A percentile compares a stretch with the other conserved stretches of the same genome.
Conservation (phyloP, 257 asterid genomes). For the Forsythia suspensa region DNA sequence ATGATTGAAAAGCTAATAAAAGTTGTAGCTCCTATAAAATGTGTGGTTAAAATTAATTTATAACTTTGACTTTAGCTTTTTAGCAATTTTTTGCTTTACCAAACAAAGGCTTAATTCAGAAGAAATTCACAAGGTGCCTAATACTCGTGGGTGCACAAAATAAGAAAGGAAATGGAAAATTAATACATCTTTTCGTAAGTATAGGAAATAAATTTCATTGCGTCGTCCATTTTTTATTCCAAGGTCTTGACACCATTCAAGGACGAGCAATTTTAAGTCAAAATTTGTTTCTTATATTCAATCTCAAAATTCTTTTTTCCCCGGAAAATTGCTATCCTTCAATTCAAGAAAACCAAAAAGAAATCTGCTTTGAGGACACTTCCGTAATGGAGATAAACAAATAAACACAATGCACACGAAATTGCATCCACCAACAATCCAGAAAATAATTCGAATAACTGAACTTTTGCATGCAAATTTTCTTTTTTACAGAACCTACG, state of each 20-base stretch:
- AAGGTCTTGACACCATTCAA: constrained; percentile 18
- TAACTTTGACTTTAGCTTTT: too few species aligned
- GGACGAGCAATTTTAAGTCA: background rate
- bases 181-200: background rate
- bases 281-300: background rate
- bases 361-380: background rate
- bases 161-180: background rate
- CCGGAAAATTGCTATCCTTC: background rate
- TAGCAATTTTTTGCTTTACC: too few species aligned
- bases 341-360: too few species aligned
- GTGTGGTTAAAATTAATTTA: too few species aligned
- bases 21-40: too few species aligned
- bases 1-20: too few species aligned
- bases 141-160: background rate
- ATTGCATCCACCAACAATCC: background rate
- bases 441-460: background rate
- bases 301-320: background rate
- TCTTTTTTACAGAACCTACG: background rate
- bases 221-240: constrained; percentile 7
- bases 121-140: background rate
- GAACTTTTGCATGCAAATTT: background rate
- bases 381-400: background rate
- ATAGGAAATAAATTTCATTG: background rate
- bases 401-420: background rate
- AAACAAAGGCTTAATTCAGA: background rate